Evolutionary conservation across 805 yeast genomes (phyloP), one percentile per base, ranked within the genome.

Genomic region (Isabelozyma rhagii): DNA sequence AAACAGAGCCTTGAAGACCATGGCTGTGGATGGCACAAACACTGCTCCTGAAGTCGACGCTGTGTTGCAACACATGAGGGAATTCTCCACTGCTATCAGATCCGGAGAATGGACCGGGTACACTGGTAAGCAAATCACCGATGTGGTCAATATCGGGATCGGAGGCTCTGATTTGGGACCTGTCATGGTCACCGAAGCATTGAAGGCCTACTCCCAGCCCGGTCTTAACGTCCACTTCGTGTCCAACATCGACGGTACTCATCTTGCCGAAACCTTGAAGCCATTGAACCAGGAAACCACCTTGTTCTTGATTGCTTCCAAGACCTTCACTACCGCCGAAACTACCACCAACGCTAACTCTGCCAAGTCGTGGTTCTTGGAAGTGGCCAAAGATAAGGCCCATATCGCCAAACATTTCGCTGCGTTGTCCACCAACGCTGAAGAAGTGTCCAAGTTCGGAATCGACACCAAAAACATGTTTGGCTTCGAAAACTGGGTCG

Each of bases 121-220:
- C 82, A 85, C 97, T 59, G 98, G 98, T 60, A 90, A 91, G 81
- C 74, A 78, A 61, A 93, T 94, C 74, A 88, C 94, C 61, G 96
- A 90, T 64, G 84, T 94, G 50, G 98, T 94, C 64, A 94, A 94
- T 81, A 89, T 94, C 63, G 99, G 99, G 73, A 94, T 94, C 67
- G 99, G 99, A 68, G 99, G 99, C 61, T 91, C 97, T 28, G 99
- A 94, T 73, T 81, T 94, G 62, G 99, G 99, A 63, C 99, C 99
- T 43, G 98, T 94, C 48, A 94, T 94, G 99, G 98, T 94, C 62
- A 90, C 97, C 54, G 98, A 94, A 78, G 97, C 99, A 41, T 81
- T 94, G 68, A 94, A 93, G 79, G 86, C 89, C 59, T 94, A 93
- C 73, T 74, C 87, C 53, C 81, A 87, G 60, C 85, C 83, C 52